phyloP scores from a whole-genome alignment of 2,329 filamentous ascomycete species.

The Onygenales sp. region DNA sequence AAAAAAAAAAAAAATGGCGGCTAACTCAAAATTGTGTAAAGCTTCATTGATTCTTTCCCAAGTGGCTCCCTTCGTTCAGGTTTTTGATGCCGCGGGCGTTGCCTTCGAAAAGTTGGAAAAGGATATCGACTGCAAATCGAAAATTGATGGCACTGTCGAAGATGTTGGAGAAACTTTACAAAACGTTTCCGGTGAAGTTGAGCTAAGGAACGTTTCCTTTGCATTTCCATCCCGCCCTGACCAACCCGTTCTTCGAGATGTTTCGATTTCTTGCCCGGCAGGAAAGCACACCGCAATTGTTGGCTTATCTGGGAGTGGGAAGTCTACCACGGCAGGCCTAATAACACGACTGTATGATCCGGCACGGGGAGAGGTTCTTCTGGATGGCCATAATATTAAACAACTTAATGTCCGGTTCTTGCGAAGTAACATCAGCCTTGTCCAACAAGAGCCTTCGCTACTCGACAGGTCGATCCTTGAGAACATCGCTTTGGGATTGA shows the following conservation, averaged over 20 bases:
- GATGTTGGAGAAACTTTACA: slow-evolving; percentile 15
- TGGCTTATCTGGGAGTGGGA: slow-evolving; percentile 40
- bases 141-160: slow-evolving; percentile 34
- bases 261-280: slow-evolving; percentile 59
- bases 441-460: slow-evolving; percentile 76
- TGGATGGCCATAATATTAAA: slow-evolving; percentile 68
- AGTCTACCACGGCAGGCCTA: slow-evolving; percentile 33
- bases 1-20: not conserved
- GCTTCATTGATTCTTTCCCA: slow-evolving; percentile 39
- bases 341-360: slow-evolving; percentile 62
- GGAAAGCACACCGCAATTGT: slow-evolving; percentile 80
- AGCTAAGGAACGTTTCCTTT: slow-evolving; percentile 29
- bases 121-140: slow-evolving; percentile 45
- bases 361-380: slow-evolving; percentile 58
- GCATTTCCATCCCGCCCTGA: slow-evolving; percentile 38
- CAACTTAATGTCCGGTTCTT: slow-evolving; percentile 71
- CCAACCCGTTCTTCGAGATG: slow-evolving; percentile 18
- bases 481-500: slow-evolving; percentile 56
- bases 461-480: slow-evolving; percentile 74
- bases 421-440: slow-evolving; percentile 72
- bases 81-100: slow-evolving; percentile 41
- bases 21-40: slow-evolving; percentile 10
- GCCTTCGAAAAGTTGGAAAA: slow-evolving; percentile 49
- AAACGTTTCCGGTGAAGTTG: slow-evolving; percentile 21
- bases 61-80: slow-evolving; percentile 39